Conservation (phyloP, 2,329 filamentous ascomycete species). For the Hymenoscyphus salicellus region DNA sequence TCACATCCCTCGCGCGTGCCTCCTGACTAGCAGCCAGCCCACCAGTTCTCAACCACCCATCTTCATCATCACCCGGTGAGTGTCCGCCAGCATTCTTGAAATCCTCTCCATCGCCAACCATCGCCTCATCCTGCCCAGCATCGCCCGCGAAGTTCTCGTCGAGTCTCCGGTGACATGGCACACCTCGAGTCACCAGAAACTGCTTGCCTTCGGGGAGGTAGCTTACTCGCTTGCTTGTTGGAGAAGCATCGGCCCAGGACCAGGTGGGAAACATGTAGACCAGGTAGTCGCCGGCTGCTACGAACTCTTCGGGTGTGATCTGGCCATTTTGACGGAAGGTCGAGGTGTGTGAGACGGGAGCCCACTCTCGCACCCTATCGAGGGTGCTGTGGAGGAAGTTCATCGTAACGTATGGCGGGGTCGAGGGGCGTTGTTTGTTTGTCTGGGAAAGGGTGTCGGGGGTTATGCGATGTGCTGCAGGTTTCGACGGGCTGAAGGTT, state of each 20-base stretch:
- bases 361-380: constrained; percentile 88
- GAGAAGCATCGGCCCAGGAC: constrained; percentile 90
- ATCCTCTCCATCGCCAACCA: constrained; percentile 76
- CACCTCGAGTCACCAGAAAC: constrained; percentile 89
- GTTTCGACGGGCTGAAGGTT: not conserved
- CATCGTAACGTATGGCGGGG: constrained; percentile 55
- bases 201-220: constrained; percentile 89
- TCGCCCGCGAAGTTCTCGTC: constrained; percentile 92
- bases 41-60: constrained; percentile 89
- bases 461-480: not conserved
- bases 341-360: constrained; percentile 82
- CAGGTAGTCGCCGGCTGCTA: constrained; percentile 92
- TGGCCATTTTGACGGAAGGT: constrained; percentile 92
- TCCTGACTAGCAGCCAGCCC: constrained; percentile 73
- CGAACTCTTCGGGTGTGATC: constrained; percentile 96
- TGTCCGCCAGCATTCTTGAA: constrained; percentile 48
- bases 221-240: constrained; percentile 70
- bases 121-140: constrained; percentile 78
- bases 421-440: constrained; percentile 9
- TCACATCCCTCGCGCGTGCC: constrained; percentile 73
- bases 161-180: constrained; percentile 87
- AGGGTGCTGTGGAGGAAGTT: constrained; percentile 90
- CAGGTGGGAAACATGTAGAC: constrained; percentile 99
- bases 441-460: constrained; percentile 3
- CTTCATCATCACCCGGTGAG: constrained; percentile 62